Base-by-base conservation (phyloP, 495 filamentous ascomycete species). In the Lasiosphaeris hirsuta region DNA sequence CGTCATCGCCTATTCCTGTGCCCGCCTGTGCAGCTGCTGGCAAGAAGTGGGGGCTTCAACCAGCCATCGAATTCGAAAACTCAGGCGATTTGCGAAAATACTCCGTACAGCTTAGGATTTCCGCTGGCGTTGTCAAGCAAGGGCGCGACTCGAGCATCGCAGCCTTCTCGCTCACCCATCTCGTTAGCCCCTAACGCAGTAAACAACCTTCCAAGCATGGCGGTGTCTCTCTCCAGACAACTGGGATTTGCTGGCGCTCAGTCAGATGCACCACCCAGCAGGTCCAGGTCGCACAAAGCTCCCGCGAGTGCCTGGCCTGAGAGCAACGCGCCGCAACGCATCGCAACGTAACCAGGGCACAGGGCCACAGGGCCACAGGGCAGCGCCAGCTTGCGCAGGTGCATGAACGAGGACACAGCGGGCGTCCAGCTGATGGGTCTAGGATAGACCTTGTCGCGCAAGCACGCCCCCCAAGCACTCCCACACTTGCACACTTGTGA, bases 351-450 rank as follows among this genome's bases (percentile, higher is more conserved):
- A 17, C 17, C 48, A 38, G 48, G 23, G 19, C 33, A 14, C 23
- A 15, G 17, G n/a, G 17, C 49, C 33, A 14, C 23, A 15, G 17
- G n/a, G 17, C 49, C 34, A 51, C 15, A 40, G 17, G 7, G 49
- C 49, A 14, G 30, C 52, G 47, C 41, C 48, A 47, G 41, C 59
- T 48, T 67, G 65, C n/a, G n/a, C n/a, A n/a, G n/a, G n/a, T n/a
- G n/a, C 65, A 64, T 59, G 57, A 51, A 59, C 51, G 65, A 67
- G 61, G 59, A 53, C 57, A 56, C 47, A 39, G 34, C 23, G 23
- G 35, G 35, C 43, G 44, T 56, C 50, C 56, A 59, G 64, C 52
- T 62, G 61, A 64, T 56, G 45, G 49, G 23, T 51, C 49, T 54
- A 40, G 54, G 49, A 37, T 49, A 51, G 46, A 34, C 56, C 59